Conservation (phyloP, 768 basidiomycete genomes). For the Suillus fuscotomentosus region DNA sequence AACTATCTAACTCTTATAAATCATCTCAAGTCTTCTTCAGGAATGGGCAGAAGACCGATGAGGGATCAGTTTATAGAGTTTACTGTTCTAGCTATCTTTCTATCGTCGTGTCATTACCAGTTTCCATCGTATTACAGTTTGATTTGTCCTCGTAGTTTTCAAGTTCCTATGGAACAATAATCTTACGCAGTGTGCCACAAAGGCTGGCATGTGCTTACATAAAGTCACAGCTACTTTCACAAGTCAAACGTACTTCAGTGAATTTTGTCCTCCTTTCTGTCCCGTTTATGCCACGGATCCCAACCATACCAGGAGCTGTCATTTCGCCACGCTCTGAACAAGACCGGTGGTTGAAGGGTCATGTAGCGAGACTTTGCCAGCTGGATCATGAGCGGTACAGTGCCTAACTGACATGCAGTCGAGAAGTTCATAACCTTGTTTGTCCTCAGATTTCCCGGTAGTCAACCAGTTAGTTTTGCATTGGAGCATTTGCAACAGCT, state of each 20-base stretch:
- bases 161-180: slow-evolving; percentile 1
- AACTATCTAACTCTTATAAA: slow-evolving; percentile 5
- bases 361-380: slow-evolving; percentile 64
- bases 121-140: slow-evolving; percentile 10
- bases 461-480: slow-evolving; percentile 92
- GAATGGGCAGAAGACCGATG: slow-evolving; percentile 95
- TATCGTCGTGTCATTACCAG: slow-evolving; percentile 18
- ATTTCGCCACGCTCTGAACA: slow-evolving; percentile 56
- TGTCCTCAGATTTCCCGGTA: slow-evolving; percentile 80
- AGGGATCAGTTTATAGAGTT: slow-evolving; percentile 25
- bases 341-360: slow-evolving; percentile 60
- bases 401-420: slow-evolving; percentile 9
- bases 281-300: slow-evolving; percentile 50
- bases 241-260: neutral
- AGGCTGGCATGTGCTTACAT: slow-evolving; percentile 10
- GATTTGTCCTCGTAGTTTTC: neutral
- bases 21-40: slow-evolving; percentile 37
- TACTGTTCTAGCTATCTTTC: slow-evolving; percentile 19
- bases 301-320: slow-evolving; percentile 67
- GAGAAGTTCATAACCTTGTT: neutral
- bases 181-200: slow-evolving; percentile 16
- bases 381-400: slow-evolving; percentile 63
- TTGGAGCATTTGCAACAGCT: slow-evolving; percentile 67
- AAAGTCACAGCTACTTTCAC: neutral
- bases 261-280: neutral